phyloP scores from a whole-genome alignment of 768 basidiomycete species.

The Hygrocybe coccinea region DNA sequence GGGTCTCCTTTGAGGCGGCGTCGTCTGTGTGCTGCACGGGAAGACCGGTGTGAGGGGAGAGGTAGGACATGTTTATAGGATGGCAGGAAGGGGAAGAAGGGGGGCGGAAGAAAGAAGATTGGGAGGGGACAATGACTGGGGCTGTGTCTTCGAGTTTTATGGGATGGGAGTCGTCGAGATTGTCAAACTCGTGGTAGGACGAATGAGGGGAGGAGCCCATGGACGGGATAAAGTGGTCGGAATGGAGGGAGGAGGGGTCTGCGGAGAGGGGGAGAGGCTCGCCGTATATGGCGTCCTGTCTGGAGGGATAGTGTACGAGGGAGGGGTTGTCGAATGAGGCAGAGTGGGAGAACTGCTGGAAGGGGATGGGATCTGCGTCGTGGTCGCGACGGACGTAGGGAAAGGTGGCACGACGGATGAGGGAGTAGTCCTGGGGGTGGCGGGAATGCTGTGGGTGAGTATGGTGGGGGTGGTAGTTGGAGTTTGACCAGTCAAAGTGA shows the following conservation, averaged over 20 bases:
- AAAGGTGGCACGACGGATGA: constrained; percentile 64
- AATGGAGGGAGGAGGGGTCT: constrained; percentile 29
- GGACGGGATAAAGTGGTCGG: constrained; percentile 34
- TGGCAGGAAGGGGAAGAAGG: constrained; percentile 27
- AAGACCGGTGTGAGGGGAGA: constrained; percentile 45
- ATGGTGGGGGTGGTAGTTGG: constrained; percentile 25
- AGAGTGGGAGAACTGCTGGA: constrained; percentile 43
- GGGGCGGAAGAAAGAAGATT: constrained; percentile 47
- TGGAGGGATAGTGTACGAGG: constrained; percentile 29
- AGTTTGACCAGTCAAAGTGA: constrained; percentile 21
- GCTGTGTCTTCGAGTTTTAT: constrained; percentile 67
- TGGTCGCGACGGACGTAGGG: constrained; percentile 74
- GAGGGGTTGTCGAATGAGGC: constrained; percentile 33
- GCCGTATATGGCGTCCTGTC: constrained; percentile 34
- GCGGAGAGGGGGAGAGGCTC: constrained; percentile 25
- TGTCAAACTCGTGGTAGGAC: constrained; percentile 45
- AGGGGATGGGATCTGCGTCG: constrained; percentile 39
- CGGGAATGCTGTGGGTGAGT: constrained; percentile 31
- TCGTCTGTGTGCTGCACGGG: constrained; percentile 87
- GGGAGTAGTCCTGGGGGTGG: constrained; percentile 42
- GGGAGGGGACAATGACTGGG: constrained; percentile 60
- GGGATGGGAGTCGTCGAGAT: constrained; percentile 29
- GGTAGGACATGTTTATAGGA: constrained; percentile 36
- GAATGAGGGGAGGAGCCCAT: constrained; percentile 38
- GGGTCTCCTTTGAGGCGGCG: constrained; percentile 85